Conservation (phyloP, 176 grass and related monocot species). For the Phyllostachys edulis region DNA sequence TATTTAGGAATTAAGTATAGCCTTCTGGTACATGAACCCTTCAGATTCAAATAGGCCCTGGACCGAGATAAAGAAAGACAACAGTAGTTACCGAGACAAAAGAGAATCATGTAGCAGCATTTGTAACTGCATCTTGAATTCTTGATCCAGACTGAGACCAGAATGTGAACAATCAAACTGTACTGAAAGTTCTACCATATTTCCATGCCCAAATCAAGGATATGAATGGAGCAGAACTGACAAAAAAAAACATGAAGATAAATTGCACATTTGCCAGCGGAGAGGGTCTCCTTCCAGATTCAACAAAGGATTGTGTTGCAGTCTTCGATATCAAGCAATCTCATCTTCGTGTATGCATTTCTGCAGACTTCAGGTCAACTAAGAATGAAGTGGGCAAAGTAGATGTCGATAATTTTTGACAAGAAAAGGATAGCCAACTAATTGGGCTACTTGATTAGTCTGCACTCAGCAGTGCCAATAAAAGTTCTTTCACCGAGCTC, state of each 20-base stretch:
- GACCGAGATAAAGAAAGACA: neutral
- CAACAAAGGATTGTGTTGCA: neutral
- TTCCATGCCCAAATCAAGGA: neutral
- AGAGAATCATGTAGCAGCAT: neutral
- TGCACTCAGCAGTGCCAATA: neutral
- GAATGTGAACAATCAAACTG: neutral
- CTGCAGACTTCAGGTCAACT: neutral
- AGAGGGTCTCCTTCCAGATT: neutral
- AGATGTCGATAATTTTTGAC: neutral
- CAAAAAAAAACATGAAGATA: neutral
- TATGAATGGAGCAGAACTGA: neutral
- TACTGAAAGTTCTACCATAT: neutral
- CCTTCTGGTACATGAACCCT: neutral
- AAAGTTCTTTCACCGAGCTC: neutral
- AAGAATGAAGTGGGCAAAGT: neutral
- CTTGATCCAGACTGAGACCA: neutral
- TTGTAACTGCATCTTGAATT: neutral
- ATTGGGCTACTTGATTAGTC: neutral
- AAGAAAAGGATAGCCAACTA: neutral
- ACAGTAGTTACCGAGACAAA: neutral
- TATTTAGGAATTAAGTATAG: neutral
- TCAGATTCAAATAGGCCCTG: neutral
- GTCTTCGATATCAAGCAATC: neutral
- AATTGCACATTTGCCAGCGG: neutral
- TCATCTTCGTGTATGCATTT: neutral